A percentile compares a stretch with the other conserved stretches of the same genome.
Evolutionary conservation across 306 rosid species (phyloP).

Genomic region (Phaseolus lunatus): DNA sequence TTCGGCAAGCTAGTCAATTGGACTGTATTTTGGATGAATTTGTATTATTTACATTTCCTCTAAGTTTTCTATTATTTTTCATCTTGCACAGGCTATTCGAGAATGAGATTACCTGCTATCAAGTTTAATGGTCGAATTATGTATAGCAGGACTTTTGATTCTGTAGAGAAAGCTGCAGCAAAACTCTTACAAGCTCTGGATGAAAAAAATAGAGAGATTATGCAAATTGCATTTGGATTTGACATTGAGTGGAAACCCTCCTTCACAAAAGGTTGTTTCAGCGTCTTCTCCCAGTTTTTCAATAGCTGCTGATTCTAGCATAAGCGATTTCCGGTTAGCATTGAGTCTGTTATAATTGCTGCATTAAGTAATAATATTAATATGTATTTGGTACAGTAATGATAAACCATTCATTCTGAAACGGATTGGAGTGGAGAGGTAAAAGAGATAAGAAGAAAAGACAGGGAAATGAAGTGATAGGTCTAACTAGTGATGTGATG

Average conservation of each 20-base stretch:
- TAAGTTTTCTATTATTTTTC: conserved; percentile 23
- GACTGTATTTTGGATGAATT: no score
- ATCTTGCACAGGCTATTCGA: conserved; percentile 48
- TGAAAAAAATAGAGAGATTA: conserved; percentile 50
- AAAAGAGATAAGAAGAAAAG: not conserved
- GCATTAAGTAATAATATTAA: not conserved
- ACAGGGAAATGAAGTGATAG: not conserved
- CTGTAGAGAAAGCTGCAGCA: conserved; percentile 64
- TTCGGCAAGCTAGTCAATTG: not conserved
- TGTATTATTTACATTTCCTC: no score
- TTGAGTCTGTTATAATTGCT: not conserved
- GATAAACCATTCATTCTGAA: not conserved
- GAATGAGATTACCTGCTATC: conserved; percentile 67
- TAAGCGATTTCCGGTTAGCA: conserved; percentile 4
- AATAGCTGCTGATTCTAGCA: conserved; percentile 1
- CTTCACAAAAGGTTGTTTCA: conserved; percentile 66
- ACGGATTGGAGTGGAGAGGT: not conserved
- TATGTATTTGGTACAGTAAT: not conserved
- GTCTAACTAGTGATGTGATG: not conserved
- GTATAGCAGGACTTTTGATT: conserved; percentile 69
- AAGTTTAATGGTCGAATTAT: conserved; percentile 70
- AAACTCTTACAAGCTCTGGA: conserved; percentile 48
- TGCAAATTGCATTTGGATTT: conserved; percentile 63
- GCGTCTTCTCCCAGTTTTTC: not conserved
- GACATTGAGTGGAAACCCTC: conserved; percentile 91